These are phyloP conservation scores for Verticillium klebahnii DNA, from an alignment of 2,329 filamentous ascomycete species.

Conservation along the genomic window DNA sequence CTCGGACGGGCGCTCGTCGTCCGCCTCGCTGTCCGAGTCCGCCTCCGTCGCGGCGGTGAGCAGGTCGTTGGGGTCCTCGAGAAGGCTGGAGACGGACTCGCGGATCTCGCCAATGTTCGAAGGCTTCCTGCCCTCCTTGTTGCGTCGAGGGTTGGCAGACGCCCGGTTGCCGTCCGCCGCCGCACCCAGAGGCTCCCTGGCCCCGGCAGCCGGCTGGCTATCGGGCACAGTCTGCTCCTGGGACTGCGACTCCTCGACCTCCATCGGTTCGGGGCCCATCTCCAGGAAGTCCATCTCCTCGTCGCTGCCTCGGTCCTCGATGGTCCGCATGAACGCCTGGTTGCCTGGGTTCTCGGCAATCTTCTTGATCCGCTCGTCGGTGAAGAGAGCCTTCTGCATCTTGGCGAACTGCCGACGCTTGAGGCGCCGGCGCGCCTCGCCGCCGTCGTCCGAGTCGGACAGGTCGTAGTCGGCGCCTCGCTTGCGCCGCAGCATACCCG, in stretches of 20 bases:
- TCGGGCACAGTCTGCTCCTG: constrained; percentile 38
- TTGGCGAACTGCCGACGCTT: constrained; percentile 86
- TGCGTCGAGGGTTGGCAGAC: constrained; percentile 58
- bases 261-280: constrained; percentile 22
- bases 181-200: constrained; percentile 27
- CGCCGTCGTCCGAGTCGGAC: constrained; percentile 86
- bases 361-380: constrained; percentile 86
- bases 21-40: constrained; percentile 44
- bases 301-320: constrained; percentile 75
- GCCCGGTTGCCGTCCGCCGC: constrained; percentile 41
- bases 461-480: constrained; percentile 77
- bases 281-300: constrained; percentile 75
- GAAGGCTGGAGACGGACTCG: constrained; percentile 75
- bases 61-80: constrained; percentile 60
- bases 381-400: constrained; percentile 83
- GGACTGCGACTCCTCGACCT: constrained; percentile 13
- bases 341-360: constrained; percentile 87
- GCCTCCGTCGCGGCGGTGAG: constrained; percentile 43
- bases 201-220: constrained; percentile 38
- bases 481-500: constrained; percentile 79
- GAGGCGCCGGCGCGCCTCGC: constrained; percentile 69
- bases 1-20: constrained; percentile 33
- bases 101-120: constrained; percentile 75
- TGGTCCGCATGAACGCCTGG: constrained; percentile 81
- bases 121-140: constrained; percentile 60